These are phyloP conservation scores for Castanospermum australe DNA, from an alignment of 306 rosid genomes.

Conservation along the genomic window DNA sequence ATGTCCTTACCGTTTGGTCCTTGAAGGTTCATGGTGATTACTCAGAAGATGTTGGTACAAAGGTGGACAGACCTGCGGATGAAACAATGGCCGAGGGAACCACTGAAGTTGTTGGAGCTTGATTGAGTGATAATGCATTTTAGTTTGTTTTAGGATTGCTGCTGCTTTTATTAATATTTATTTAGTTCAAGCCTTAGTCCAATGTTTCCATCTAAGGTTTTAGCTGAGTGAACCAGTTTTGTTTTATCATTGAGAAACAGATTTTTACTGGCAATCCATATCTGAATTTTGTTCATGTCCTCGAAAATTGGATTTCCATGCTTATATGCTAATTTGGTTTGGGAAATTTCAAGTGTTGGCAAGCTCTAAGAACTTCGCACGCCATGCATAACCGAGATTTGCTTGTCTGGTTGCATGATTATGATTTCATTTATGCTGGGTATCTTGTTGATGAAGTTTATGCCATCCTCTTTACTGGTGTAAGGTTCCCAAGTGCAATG, in stretches of 20 bases:
- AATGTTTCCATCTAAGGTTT: neutral
- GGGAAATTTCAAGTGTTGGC: neutral
- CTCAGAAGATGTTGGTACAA: conserved; percentile 77
- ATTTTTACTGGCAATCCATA: conserved; percentile 26
- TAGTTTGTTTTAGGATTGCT: conserved; percentile 23
- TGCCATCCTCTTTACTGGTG: conserved; percentile 39
- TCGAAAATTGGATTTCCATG: neutral
- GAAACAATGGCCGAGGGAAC: conserved; percentile 57
- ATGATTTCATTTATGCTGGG: neutral
- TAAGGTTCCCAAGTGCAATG: conserved; percentile 61
- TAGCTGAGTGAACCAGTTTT: conserved; percentile 11
- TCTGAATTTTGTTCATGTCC: neutral
- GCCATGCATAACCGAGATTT: neutral
- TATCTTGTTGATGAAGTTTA: conserved; percentile 21
- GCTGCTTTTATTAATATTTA: neutral
- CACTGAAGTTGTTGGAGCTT: conserved; percentile 78
- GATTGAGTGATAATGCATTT: neutral
- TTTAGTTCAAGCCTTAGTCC: neutral
- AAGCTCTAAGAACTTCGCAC: neutral
- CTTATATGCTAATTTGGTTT: neutral
- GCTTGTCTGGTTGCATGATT: neutral
- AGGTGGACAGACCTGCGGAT: conserved; percentile 84
- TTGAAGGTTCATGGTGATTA: conserved; percentile 83
- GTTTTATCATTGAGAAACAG: conserved; percentile 12
- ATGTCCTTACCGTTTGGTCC: neutral